phyloP scores from a whole-genome alignment of 2,329 filamentous ascomycete genomes.

The Chaetothyriales sp. region DNA sequence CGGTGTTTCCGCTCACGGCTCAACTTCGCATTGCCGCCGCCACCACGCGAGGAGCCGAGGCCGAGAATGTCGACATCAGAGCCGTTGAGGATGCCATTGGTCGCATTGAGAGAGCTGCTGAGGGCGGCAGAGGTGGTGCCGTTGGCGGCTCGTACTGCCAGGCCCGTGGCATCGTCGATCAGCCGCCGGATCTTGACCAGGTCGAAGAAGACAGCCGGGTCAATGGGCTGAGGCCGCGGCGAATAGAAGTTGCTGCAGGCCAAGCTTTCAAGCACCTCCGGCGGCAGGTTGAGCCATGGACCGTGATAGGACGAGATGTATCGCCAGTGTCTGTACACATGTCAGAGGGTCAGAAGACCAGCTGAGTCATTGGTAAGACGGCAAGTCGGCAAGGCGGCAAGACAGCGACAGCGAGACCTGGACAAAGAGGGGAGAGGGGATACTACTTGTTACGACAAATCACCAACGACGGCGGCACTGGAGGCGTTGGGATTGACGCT shows the following conservation, averaged over 20 bases:
- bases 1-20: slow-evolving; percentile 63
- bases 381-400: too few species aligned
- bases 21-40: slow-evolving; percentile 45
- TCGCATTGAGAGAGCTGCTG: slow-evolving; percentile 38
- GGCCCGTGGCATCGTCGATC: slow-evolving; percentile 64
- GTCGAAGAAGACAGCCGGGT: slow-evolving; percentile 70
- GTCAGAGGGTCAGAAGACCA: slow-evolving; percentile 2
- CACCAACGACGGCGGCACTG: slow-evolving; percentile 37
- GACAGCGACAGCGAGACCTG: neutral
- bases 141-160: slow-evolving; percentile 62
- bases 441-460: slow-evolving; percentile 54
- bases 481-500: neutral
- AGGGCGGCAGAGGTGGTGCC: slow-evolving; percentile 53
- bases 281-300: slow-evolving; percentile 65
- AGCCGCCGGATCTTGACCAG: slow-evolving; percentile 65
- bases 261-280: slow-evolving; percentile 63
- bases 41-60: slow-evolving; percentile 40
- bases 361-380: slow-evolving; percentile 2
- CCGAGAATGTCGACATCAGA: slow-evolving; percentile 38
- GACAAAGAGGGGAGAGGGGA: slow-evolving; percentile 4
- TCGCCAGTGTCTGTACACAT: slow-evolving; percentile 54
- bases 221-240: slow-evolving; percentile 59
- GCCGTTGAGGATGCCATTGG: slow-evolving; percentile 35
- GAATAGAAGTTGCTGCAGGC: slow-evolving; percentile 68
- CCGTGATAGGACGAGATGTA: slow-evolving; percentile 75